Evolutionary conservation across 306 rosid species (phyloP).

Genomic region (Sicyos baderoa): DNA sequence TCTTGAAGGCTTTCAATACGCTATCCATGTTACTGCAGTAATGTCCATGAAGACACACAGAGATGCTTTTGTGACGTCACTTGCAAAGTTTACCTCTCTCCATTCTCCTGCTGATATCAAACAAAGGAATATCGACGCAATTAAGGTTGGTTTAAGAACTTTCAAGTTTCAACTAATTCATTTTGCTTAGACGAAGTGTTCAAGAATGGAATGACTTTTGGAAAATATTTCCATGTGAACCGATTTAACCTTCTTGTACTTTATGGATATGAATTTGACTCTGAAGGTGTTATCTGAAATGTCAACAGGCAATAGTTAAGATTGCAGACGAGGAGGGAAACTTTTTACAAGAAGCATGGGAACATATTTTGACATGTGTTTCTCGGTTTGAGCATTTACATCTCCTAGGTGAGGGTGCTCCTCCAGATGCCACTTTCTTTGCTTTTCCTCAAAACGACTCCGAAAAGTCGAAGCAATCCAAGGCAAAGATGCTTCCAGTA

Average conservation of each 20-base stretch:
- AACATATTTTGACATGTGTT: slow-evolving; percentile 96
- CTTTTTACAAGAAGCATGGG: slow-evolving; percentile 99
- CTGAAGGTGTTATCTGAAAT: slow-evolving; percentile 24
- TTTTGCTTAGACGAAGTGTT: not conserved
- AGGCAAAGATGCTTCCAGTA: slow-evolving; percentile 83
- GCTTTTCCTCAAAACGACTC: slow-evolving; percentile 83
- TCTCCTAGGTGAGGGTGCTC: slow-evolving; percentile 99
- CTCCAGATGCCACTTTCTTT: slow-evolving; percentile 99
- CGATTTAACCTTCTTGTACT: not conserved
- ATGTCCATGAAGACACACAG: slow-evolving; percentile 99
- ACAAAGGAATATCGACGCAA: slow-evolving; percentile 84
- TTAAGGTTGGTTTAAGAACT: slow-evolving; percentile 57
- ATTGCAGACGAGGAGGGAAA: slow-evolving; percentile 99
- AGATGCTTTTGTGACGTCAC: slow-evolving; percentile 94
- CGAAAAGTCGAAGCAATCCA: slow-evolving; percentile 72
- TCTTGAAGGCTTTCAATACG: slow-evolving; percentile 87
- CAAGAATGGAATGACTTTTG: not conserved
- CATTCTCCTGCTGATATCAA: slow-evolving; percentile 98
- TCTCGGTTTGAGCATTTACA: slow-evolving; percentile 98
- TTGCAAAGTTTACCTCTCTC: slow-evolving; percentile 91
- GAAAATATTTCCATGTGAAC: not conserved
- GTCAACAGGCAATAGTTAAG: slow-evolving; percentile 66
- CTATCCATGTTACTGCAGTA: slow-evolving; percentile 87
- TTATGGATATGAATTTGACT: slow-evolving; percentile 22
- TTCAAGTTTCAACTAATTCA: not conserved